Evolutionary conservation across 306 rosid genomes (phyloP).

Genomic region (Luffa aegyptiaca): DNA sequence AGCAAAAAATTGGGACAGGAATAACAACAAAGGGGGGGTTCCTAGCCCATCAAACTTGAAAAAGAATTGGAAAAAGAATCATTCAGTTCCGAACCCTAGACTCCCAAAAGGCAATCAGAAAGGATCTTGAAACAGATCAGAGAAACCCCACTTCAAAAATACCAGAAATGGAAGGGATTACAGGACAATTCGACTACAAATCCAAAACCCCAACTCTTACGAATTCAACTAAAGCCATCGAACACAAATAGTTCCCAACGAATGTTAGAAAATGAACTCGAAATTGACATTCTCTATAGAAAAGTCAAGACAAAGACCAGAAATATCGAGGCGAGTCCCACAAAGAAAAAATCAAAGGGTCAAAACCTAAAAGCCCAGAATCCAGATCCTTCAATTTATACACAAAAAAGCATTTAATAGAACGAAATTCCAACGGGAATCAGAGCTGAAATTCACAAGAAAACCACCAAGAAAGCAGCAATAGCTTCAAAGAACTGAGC

Average conservation of each 20-base stretch:
- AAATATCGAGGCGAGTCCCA: background rate
- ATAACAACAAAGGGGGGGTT: background rate
- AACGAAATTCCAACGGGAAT: background rate
- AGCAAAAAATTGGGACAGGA: background rate
- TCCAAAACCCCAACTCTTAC: background rate
- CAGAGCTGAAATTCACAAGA: background rate
- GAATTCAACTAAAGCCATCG: background rate
- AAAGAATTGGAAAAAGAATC: background rate
- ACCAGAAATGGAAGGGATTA: background rate
- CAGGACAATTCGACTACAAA: background rate
- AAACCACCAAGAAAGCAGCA: background rate
- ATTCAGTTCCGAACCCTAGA: slow-evolving; percentile 13
- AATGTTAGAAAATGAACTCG: background rate
- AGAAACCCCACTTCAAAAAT: slow-evolving; percentile 7
- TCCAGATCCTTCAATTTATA: slow-evolving; percentile 6
- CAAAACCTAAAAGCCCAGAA: slow-evolving; percentile 11
- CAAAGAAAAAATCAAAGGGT: background rate
- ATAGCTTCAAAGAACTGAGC: background rate
- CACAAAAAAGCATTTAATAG: background rate
- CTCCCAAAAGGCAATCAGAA: slow-evolving; percentile 11
- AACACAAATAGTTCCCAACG: background rate
- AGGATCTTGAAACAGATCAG: slow-evolving; percentile 19
- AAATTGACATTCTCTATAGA: background rate
- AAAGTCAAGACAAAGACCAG: slow-evolving; percentile 7
- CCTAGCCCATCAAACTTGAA: slow-evolving; percentile 22